Percentiles rank a stretch among this genome's conserved stretches.
Conservation (phyloP, 495 filamentous ascomycete species). For the Podospora fimiseda region DNA sequence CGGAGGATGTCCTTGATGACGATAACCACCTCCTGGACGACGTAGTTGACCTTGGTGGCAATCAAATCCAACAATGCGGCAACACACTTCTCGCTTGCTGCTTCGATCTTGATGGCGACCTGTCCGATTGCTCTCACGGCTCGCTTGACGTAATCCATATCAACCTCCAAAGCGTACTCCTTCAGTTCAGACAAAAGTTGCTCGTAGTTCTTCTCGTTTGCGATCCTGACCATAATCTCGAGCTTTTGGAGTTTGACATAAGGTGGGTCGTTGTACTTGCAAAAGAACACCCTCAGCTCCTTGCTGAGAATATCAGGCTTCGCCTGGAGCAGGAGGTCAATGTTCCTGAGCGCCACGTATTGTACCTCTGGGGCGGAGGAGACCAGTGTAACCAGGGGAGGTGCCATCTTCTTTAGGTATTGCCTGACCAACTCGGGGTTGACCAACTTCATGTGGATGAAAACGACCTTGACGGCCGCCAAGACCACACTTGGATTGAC, state of each 20-base stretch:
- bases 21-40: slow-evolving; percentile 95
- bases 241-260: slow-evolving; percentile 97
- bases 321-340: slow-evolving; percentile 90
- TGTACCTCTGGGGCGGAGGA: slow-evolving; percentile 95
- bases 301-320: slow-evolving; percentile 95
- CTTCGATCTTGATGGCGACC: slow-evolving; percentile 96
- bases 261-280: slow-evolving; percentile 98
- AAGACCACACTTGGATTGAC: slow-evolving; percentile 96
- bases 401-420: slow-evolving; percentile 97
- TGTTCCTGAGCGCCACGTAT: slow-evolving; percentile 93
- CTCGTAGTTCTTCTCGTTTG: slow-evolving; percentile 93
- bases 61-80: slow-evolving; percentile 91
- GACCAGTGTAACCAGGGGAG: slow-evolving; percentile 89
- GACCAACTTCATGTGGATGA: slow-evolving; percentile 88
- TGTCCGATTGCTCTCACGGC: slow-evolving; percentile 95
- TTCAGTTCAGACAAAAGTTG: slow-evolving; percentile 90
- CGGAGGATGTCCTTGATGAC: slow-evolving; percentile 98
- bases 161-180: slow-evolving; percentile 95
- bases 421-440: slow-evolving; percentile 67
- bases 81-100: slow-evolving; percentile 87
- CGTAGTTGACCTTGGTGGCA: slow-evolving; percentile 96
- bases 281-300: slow-evolving; percentile 97
- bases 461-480: slow-evolving; percentile 95
- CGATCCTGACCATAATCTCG: slow-evolving; percentile 99
- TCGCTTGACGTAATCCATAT: slow-evolving; percentile 96